Conservation (phyloP, 139 green algal genomes). For the Chlorella sp. region DNA sequence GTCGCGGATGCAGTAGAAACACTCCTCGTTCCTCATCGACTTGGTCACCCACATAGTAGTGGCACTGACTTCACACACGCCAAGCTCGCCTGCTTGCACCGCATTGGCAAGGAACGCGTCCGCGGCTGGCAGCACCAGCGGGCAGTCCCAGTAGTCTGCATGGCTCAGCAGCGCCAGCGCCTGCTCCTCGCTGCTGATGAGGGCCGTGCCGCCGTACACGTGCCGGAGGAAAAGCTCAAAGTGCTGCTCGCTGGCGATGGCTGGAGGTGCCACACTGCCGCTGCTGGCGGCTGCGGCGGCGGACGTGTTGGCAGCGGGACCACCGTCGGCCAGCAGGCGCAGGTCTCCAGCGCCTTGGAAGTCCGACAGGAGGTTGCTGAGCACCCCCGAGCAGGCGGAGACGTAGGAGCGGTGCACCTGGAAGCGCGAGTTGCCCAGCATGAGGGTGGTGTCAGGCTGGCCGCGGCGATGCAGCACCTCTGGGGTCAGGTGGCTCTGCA, state of each 20-base stretch:
- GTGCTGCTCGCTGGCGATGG: background rate
- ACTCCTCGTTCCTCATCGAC: too few species aligned
- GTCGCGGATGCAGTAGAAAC: background rate
- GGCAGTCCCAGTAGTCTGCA: background rate
- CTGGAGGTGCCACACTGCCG: too few species aligned
- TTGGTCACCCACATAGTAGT: too few species aligned
- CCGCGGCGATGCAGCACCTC: background rate
- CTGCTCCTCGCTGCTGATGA: background rate
- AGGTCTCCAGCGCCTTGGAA: background rate
- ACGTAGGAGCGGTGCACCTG: background rate
- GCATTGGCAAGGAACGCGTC: background rate
- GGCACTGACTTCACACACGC: too few species aligned
- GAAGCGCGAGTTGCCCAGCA: background rate
- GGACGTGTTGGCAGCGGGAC: too few species aligned
- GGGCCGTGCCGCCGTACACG: background rate
- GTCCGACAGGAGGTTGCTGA: background rate
- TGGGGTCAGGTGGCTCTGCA: background rate
- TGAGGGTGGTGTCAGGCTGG: background rate
- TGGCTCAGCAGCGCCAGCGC: background rate
- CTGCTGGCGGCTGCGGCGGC: too few species aligned
- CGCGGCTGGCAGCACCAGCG: background rate
- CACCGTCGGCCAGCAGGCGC: background rate
- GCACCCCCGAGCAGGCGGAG: background rate
- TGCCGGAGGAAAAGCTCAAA: background rate
- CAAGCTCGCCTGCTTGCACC: background rate